Percentiles rank a stretch among this genome's conserved stretches.
Evolutionary conservation across 2,329 filamentous ascomycete genomes (phyloP).

Genomic region (Trichoderma koningiopsis): DNA sequence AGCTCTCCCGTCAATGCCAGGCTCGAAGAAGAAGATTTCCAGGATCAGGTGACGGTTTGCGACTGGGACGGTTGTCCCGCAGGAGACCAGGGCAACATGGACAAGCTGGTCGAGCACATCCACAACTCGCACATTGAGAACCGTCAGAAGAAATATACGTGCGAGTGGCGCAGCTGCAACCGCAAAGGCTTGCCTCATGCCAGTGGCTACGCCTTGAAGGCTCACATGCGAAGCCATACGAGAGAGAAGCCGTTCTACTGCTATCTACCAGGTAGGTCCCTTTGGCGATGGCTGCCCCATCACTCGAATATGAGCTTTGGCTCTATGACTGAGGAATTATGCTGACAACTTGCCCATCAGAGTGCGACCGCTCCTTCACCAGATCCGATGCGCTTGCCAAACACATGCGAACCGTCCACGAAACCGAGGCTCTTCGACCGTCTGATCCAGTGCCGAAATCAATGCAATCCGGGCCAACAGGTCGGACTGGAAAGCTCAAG

Average conservation of each 20-base stretch:
- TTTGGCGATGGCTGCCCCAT: not conserved
- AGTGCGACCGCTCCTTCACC: constrained; percentile 97
- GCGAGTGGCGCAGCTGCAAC: constrained; percentile 90
- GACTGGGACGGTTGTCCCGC: constrained; percentile 75
- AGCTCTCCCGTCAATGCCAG: constrained; percentile 68
- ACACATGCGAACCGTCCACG: constrained; percentile 98
- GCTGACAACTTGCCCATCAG: constrained; percentile 49
- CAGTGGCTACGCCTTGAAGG: constrained; percentile 92
- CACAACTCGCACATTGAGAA: constrained; percentile 94
- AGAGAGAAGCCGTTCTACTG: constrained; percentile 99
- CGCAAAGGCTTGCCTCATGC: constrained; percentile 90
- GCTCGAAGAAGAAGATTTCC: constrained; percentile 72
- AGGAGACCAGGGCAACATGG: constrained; percentile 77
- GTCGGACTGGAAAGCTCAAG: constrained; percentile 58
- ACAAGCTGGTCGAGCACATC: constrained; percentile 77
- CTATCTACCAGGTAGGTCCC: constrained; percentile 75
- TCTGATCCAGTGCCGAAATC: constrained; percentile 74
- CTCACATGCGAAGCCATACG: constrained; percentile 97
- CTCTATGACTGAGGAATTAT: not conserved
- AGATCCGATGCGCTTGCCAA: constrained; percentile 94
- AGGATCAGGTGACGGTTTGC: constrained; percentile 77
- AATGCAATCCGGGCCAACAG: constrained; percentile 52
- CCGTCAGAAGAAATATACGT: constrained; percentile 95
- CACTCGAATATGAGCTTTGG: not conserved
- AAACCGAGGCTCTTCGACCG: constrained; percentile 89